Evolutionary conservation across 2,329 filamentous ascomycete species (phyloP).

Genomic region (Penicillium sp.): DNA sequence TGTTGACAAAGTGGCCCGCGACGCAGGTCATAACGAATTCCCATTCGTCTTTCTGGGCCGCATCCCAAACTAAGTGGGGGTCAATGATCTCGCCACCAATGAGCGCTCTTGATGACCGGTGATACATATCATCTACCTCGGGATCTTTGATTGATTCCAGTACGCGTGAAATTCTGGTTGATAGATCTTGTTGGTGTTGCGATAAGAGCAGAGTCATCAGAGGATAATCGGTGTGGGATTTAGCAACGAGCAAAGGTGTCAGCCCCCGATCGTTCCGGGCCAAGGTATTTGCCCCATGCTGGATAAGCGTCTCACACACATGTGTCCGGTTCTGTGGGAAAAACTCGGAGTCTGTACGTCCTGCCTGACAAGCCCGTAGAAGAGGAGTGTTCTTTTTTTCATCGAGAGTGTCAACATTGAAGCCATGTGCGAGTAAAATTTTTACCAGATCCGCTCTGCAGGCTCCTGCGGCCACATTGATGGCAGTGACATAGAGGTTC

Average conservation of each 20-base stretch:
- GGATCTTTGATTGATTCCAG: slow-evolving; percentile 6
- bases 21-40: slow-evolving; percentile 17
- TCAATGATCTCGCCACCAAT: slow-evolving; percentile 10
- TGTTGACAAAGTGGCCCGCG: slow-evolving; percentile 10
- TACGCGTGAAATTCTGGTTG: background rate
- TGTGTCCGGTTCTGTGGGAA: slow-evolving; percentile 4
- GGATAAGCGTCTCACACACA: slow-evolving; percentile 13
- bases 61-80: background rate
- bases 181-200: background rate
- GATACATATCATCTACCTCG: background rate
- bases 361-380: slow-evolving; percentile 9
- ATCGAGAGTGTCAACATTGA: slow-evolving; percentile 5
- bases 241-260: slow-evolving; percentile 7
- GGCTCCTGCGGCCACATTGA: slow-evolving; percentile 8
- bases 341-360: background rate
- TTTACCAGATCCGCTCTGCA: slow-evolving; percentile 10
- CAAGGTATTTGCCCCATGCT: slow-evolving; percentile 10
- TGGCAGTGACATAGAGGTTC: slow-evolving; percentile 1
- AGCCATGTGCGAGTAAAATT: slow-evolving; percentile 6
- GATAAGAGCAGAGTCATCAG: slow-evolving; percentile 15
- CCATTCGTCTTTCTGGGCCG: slow-evolving; percentile 12
- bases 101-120: slow-evolving; percentile 1
- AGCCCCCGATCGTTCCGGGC: background rate
- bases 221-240: slow-evolving; percentile 10
- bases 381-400: slow-evolving; percentile 10